Evolutionary conservation across 2,329 filamentous ascomycete genomes (phyloP).

Genomic region (Juglanconis oblonga): DNA sequence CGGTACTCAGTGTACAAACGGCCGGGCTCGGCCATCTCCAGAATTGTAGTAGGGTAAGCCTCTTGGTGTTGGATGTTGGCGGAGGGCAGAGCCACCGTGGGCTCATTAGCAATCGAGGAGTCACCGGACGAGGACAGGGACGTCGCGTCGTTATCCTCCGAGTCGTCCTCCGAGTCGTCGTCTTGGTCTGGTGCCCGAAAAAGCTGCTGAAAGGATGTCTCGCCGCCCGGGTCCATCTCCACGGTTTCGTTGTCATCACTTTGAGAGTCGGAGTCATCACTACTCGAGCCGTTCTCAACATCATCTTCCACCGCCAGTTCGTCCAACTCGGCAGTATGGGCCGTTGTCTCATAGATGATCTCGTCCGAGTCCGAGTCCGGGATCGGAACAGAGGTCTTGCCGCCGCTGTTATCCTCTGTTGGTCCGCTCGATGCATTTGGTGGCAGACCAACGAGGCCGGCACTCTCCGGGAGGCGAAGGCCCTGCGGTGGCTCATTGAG

Average conservation of each 20-base stretch:
- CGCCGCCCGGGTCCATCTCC: not conserved
- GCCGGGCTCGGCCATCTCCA: not conserved
- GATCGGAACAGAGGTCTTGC: not conserved
- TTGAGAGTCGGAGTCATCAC: not conserved
- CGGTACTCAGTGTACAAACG: conserved; percentile 3
- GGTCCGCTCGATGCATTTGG: not conserved
- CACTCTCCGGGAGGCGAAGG: not conserved
- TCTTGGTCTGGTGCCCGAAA: conserved; percentile 10
- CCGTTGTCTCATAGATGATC: conserved; percentile 14
- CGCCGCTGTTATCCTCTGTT: not conserved
- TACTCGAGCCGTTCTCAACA: conserved; percentile 2
- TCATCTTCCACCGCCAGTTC: not conserved
- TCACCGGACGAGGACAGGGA: conserved; percentile 2
- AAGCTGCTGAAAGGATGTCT: not conserved
- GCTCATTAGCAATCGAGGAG: conserved; percentile 3
- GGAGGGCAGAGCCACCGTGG: conserved; percentile 1
- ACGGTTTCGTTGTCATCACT: not conserved
- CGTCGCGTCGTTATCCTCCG: not conserved
- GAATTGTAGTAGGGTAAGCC: conserved; percentile 3
- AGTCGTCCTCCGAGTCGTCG: conserved; percentile 2
- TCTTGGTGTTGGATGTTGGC: conserved; percentile 3
- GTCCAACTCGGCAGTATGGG: not conserved
- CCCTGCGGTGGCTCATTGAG: not conserved
- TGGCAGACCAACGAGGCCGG: not conserved
- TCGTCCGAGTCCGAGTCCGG: conserved; percentile 2